Base-by-base conservation (phyloP, 2,329 filamentous ascomycete genomes). In the Colletotrichum lupini region DNA sequence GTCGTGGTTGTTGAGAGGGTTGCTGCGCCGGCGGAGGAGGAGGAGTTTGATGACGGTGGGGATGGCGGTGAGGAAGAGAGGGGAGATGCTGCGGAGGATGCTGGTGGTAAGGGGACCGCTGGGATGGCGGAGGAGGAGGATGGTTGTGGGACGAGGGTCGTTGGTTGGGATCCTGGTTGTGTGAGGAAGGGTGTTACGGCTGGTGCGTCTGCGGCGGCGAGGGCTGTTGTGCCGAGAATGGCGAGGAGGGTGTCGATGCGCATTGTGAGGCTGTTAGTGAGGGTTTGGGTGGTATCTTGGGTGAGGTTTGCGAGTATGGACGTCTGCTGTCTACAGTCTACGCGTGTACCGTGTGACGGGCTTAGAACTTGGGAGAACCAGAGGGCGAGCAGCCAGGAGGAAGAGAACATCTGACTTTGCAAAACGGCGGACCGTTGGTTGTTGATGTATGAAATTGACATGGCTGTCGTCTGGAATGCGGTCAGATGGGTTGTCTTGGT, bases 181-280 rank as follows among this genome's bases (percentile, higher is more conserved):
- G 42, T 32, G 60, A 56, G 28, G 37, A 53, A 52, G 8, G 61
- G 14, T 6, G 62, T 26, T 19, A n/a, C 7, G 24, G 8, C n/a
- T 28, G 22, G 5, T 9, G 11, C 11, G 4, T 19, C 24, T 16
- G 68, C 68, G 32, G 68, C 56, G 56, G 30, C 26, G 32, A 71
- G 32, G 56, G 57, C 30, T 11, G 68, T 32, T 24, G 35, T 37
- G 55, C 68, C 68, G 68, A 71, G 68, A 16, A 67, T 19, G 55
- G 63, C 68, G 68, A 71, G 42, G 32, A 67, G 26, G n/a, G 19
- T 14, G 16, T 42, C 11, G 42, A 42, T 24, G 55, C 49, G 46
- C 68, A 71, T 67, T 14, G 24, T 60, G 42, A 22, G 4, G 1
- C 2, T 42, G 1, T 6, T 16, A 12, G 8, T 9, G 14, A 57